Evolutionary conservation across 2,329 filamentous ascomycete species (phyloP).

Genomic region (Epicoccum nigrum): DNA sequence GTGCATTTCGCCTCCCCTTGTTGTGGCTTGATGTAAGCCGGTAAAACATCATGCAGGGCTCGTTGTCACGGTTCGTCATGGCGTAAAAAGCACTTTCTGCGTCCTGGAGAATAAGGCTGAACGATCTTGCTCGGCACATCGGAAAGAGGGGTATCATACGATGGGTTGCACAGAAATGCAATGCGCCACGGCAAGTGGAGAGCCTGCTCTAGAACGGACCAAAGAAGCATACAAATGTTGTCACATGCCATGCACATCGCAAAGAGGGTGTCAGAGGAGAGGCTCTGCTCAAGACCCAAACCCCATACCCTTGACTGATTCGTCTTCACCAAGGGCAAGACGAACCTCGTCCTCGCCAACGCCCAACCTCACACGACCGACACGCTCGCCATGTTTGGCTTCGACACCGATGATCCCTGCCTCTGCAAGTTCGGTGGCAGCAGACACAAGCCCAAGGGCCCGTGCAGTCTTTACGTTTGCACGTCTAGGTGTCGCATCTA

Average conservation of each 20-base stretch:
- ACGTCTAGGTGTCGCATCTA: conserved; percentile 26
- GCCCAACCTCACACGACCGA: conserved; percentile 83
- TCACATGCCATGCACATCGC: not conserved
- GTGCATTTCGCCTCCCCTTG: conserved; percentile 5
- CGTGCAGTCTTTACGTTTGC: conserved; percentile 52
- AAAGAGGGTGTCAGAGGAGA: not conserved
- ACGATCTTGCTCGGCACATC: conserved; percentile 6
- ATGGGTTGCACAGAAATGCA: conserved; percentile 2
- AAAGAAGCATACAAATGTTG: not conserved
- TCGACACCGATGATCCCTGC: conserved; percentile 89
- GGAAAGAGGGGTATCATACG: conserved; percentile 17
- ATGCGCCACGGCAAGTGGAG: conserved; percentile 1
- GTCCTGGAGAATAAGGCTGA: not conserved
- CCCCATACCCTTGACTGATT: conserved; percentile 81
- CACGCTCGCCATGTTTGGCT: conserved; percentile 75
- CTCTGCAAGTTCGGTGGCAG: conserved; percentile 82
- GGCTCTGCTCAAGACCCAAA: conserved; percentile 26
- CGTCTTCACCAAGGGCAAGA: conserved; percentile 85
- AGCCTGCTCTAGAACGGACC: conserved; percentile 1
- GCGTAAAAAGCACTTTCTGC: not conserved
- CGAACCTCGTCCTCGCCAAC: conserved; percentile 91
- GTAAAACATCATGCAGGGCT: not conserved
- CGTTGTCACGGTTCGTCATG: conserved; percentile 3
- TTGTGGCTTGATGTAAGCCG: not conserved
- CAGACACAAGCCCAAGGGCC: conserved; percentile 66